Percentiles rank a stretch among this genome's conserved stretches.
These are phyloP conservation scores for Penicillium ucsense DNA, from an alignment of 495 filamentous ascomycete species.

Conservation along the genomic window DNA sequence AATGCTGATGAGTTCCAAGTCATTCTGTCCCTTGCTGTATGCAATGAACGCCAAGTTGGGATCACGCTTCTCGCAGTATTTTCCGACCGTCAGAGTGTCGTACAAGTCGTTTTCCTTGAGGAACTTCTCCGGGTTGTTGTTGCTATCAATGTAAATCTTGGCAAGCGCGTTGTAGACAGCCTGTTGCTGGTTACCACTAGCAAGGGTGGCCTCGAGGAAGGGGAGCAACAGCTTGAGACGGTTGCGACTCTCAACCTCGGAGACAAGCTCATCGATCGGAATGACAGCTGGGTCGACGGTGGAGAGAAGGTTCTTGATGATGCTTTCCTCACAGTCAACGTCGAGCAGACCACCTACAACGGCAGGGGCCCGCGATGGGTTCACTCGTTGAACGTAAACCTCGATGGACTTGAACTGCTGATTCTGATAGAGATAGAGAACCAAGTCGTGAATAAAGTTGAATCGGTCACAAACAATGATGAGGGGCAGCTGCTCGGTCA, in stretches of 20 bases:
- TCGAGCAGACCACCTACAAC: constrained; percentile 95
- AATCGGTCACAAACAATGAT: constrained; percentile 99
- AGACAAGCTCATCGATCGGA: constrained; percentile 91
- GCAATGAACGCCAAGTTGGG: constrained; percentile 94
- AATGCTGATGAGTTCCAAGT: constrained; percentile 92
- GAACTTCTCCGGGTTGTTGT: constrained; percentile 98
- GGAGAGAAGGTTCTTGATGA: constrained; percentile 87
- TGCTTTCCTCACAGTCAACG: constrained; percentile 91
- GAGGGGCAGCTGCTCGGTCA: constrained; percentile 86
- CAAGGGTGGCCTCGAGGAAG: constrained; percentile 90
- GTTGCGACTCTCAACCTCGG: constrained; percentile 90
- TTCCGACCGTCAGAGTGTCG: constrained; percentile 84
- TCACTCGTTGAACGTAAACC: constrained; percentile 97
- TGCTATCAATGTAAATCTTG: constrained; percentile 99
- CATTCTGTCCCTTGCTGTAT: constrained; percentile 94
- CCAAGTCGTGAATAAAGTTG: constrained; percentile 95
- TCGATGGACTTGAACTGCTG: constrained; percentile 99
- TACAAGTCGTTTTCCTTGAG: constrained; percentile 97
- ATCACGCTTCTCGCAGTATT: constrained; percentile 98
- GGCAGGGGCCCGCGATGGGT: constrained; percentile 84
- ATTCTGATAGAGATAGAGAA: constrained; percentile 97
- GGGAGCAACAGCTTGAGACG: constrained; percentile 91
- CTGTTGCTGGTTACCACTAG: constrained; percentile 89
- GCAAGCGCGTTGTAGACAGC: constrained; percentile 97
- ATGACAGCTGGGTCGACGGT: constrained; percentile 79